Percentiles rank a stretch among this genome's conserved stretches.
These are phyloP conservation scores for Candida loeiensis DNA, from an alignment of 805 yeast genomes.

Conservation along the genomic window DNA sequence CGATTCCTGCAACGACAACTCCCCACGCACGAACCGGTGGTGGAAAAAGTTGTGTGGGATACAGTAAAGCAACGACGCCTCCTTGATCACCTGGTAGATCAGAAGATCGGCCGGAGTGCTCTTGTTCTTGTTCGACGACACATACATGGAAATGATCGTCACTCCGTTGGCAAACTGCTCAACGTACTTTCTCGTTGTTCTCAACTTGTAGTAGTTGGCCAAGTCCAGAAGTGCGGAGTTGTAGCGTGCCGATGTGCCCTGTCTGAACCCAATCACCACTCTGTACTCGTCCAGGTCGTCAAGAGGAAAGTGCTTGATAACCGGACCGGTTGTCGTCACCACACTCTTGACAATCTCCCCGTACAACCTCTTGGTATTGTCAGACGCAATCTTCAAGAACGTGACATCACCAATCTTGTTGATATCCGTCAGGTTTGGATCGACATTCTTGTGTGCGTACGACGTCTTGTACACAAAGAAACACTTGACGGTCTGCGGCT, in stretches of 20 bases:
- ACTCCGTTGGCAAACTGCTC: constrained; percentile 91
- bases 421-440: constrained; percentile 47
- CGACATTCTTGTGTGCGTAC: constrained; percentile 18
- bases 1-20: constrained; percentile 88
- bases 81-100: constrained; percentile 86
- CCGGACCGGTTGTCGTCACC: constrained; percentile 82
- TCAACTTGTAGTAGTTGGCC: constrained; percentile 83
- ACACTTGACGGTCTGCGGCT: constrained; percentile 56
- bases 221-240: constrained; percentile 82
- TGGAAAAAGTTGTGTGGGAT: constrained; percentile 85
- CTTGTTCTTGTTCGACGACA: constrained; percentile 54
- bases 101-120: constrained; percentile 62
- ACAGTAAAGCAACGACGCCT: constrained; percentile 87
- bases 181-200: constrained; percentile 83
- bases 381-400: constrained; percentile 72
- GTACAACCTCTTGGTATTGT: constrained; percentile 75
- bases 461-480: constrained; percentile 78
- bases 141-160: constrained; percentile 82
- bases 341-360: constrained; percentile 67
- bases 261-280: constrained; percentile 83
- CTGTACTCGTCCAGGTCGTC: constrained; percentile 81
- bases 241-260: constrained; percentile 79
- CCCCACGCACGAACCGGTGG: constrained; percentile 65
- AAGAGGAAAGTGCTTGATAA: constrained; percentile 78
- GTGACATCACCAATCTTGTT: constrained; percentile 72